A percentile compares a stretch with the other conserved stretches of the same genome.
phyloP scores from a whole-genome alignment of 306 rosid genomes.

The Neltuma alba region DNA sequence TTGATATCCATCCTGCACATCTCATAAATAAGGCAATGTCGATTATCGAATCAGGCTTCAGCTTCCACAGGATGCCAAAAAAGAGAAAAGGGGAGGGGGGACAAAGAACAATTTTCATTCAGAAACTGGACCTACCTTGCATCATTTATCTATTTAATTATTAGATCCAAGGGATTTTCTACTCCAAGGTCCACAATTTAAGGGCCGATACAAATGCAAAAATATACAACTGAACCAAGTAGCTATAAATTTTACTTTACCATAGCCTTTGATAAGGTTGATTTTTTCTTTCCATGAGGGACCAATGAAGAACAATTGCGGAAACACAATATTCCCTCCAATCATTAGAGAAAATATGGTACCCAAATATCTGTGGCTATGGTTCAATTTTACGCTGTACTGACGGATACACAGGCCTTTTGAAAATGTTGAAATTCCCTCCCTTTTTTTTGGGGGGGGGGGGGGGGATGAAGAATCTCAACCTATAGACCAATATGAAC shows the following conservation, averaged over 20 bases:
- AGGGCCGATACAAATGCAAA: background rate
- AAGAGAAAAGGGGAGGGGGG: too few species aligned
- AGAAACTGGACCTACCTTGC: constrained; percentile 11
- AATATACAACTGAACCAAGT: background rate
- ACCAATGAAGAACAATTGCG: background rate
- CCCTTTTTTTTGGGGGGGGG: too few species aligned
- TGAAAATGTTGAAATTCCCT: background rate
- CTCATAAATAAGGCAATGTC: constrained; percentile 16
- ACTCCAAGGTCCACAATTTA: background rate
- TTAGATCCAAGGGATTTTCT: background rate
- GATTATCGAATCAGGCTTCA: constrained; percentile 23
- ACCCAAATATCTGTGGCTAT: background rate
- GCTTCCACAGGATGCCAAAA: background rate
- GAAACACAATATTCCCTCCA: background rate
- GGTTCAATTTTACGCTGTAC: background rate
- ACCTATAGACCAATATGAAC: background rate
- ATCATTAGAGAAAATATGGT: background rate
- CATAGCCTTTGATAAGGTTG: background rate
- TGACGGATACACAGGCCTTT: background rate
- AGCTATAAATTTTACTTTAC: background rate
- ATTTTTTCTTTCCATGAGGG: background rate
- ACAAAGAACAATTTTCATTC: background rate
- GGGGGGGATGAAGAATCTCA: background rate
- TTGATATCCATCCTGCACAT: constrained; percentile 68
- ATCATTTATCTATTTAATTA: background rate